Evolutionary conservation across 148 eudicot species (phyloP).

Genomic region (Rhododendron kiyosumense): DNA sequence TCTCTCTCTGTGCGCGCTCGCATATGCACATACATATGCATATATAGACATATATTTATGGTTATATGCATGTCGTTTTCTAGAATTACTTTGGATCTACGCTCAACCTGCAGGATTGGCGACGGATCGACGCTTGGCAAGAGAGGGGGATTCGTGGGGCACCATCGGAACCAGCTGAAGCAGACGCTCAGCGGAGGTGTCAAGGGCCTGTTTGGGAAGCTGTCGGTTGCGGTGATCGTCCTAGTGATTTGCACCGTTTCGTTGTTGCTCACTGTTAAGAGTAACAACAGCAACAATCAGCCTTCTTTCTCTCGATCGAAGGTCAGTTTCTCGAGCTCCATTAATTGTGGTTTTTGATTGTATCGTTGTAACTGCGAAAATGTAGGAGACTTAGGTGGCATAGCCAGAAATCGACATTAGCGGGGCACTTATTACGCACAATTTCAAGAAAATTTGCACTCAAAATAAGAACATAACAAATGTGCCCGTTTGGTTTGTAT

Average conservation of each 20-base stretch:
- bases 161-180: conserved; percentile 49
- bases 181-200: conserved; percentile 43
- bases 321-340: conserved; percentile 20
- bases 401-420: neutral
- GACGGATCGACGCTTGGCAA: neutral
- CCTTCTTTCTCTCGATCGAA: conserved; percentile 33
- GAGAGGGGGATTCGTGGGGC: conserved; percentile 18
- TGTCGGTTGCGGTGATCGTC: conserved; percentile 47
- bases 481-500: neutral
- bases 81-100: neutral
- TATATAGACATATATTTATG: neutral
- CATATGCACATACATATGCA: neutral
- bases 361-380: neutral
- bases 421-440: neutral
- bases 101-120: conserved; percentile 3
- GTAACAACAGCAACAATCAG: conserved; percentile 7
- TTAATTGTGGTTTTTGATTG: neutral
- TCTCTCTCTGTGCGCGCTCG: neutral
- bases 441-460: neutral
- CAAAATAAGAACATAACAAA: neutral
- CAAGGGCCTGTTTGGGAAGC: conserved; percentile 49
- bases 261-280: conserved; percentile 37
- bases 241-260: conserved; percentile 54
- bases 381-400: neutral
- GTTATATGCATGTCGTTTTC: neutral